These are phyloP conservation scores for Actinidia polygama DNA, from an alignment of 179 eudicot species.

Conservation along the genomic window DNA sequence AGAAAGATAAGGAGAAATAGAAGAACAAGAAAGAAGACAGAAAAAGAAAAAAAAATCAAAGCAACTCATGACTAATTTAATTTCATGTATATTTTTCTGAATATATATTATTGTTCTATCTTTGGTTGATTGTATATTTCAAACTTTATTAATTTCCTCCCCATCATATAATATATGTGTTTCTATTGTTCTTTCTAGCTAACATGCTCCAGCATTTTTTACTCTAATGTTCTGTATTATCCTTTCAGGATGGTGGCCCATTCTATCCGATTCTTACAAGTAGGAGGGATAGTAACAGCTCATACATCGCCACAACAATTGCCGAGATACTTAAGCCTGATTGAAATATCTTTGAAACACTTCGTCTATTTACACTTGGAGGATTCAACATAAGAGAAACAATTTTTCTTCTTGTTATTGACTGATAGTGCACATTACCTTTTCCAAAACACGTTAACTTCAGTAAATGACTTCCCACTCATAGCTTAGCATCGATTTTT, in stretches of 20 bases:
- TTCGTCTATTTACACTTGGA: constrained; percentile 37
- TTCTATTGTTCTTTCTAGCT: too few species aligned
- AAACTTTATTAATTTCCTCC: too few species aligned
- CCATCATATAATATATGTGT: too few species aligned
- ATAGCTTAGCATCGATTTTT: neutral
- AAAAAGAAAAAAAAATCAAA: too few species aligned
- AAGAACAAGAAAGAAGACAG: too few species aligned
- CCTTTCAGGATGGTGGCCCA: constrained; percentile 45
- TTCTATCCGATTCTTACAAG: constrained; percentile 51
- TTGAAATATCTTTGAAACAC: constrained; percentile 32
- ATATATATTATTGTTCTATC: too few species aligned
- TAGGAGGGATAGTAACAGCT: constrained; percentile 41
- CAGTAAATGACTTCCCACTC: neutral
- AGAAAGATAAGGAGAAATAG: too few species aligned
- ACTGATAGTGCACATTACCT: neutral
- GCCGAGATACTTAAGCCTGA: constrained; percentile 47
- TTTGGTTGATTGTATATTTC: too few species aligned
- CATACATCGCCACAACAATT: constrained; percentile 32
- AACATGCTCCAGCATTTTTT: too few species aligned
- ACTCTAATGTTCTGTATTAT: too few species aligned
- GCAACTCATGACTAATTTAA: too few species aligned
- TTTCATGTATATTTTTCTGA: too few species aligned
- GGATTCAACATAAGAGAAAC: constrained; percentile 46
- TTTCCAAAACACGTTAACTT: neutral
- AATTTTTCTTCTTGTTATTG: constrained; percentile 48